Evolutionary conservation across 2,329 filamentous ascomycete genomes (phyloP).

Genomic region (Akanthomyces muscarius): DNA sequence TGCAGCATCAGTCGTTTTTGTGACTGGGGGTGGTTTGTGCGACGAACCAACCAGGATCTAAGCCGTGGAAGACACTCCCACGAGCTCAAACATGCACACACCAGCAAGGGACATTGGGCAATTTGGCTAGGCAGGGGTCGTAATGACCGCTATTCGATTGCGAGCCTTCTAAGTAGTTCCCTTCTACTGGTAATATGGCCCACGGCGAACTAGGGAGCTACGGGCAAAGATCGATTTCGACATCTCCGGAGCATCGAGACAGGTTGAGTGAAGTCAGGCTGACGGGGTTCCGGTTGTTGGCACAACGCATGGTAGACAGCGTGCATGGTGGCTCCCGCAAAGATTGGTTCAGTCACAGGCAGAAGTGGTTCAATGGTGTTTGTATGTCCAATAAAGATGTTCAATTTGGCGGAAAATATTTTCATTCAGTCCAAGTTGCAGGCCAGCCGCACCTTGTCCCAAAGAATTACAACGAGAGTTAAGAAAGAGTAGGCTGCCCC

Average conservation of each 20-base stretch:
- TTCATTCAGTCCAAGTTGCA: constrained; percentile 10
- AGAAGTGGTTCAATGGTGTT: neutral
- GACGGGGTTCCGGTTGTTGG: too few species aligned
- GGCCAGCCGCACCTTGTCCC: constrained; percentile 14
- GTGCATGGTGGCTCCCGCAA: neutral
- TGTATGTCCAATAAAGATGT: constrained; percentile 7
- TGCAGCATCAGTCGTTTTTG: neutral
- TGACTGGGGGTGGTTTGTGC: neutral
- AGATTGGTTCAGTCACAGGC: neutral
- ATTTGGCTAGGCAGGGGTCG: constrained; percentile 1
- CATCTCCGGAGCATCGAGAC: neutral
- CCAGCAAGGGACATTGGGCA: neutral
- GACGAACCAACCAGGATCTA: neutral
- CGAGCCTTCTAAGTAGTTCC: neutral
- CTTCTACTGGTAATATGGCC: neutral
- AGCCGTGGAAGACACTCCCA: neutral
- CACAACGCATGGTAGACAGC: too few species aligned
- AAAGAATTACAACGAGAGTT: constrained; percentile 21
- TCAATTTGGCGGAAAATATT: constrained; percentile 16
- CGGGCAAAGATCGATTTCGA: neutral
- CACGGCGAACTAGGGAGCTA: neutral
- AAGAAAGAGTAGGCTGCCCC: constrained; percentile 19
- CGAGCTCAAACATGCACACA: neutral
- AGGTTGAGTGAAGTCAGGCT: neutral
- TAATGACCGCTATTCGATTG: neutral